phyloP scores from a whole-genome alignment of 2,329 filamentous ascomycete species.

The Fusarium scirpi region DNA sequence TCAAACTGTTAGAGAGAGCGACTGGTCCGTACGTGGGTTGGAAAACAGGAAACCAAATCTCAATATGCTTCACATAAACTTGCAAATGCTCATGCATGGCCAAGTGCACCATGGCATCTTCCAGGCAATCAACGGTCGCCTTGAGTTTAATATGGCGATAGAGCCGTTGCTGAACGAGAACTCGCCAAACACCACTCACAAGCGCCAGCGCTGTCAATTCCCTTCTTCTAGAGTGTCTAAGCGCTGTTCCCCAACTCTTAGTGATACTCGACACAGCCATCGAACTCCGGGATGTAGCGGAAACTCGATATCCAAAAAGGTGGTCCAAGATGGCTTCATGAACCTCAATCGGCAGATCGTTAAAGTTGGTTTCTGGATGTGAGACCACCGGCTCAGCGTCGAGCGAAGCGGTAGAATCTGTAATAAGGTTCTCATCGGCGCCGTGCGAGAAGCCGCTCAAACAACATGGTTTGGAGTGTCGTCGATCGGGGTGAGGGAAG shows the following conservation, averaged over 20 bases:
- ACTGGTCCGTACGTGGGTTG: conserved; percentile 64
- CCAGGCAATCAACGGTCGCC: conserved; percentile 72
- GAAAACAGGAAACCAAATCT: conserved; percentile 83
- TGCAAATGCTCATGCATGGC: conserved; percentile 68
- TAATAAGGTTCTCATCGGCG: conserved; percentile 29
- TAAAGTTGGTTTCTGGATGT: conserved; percentile 53
- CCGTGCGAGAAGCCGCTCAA: conserved; percentile 43
- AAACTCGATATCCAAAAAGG: conserved; percentile 75
- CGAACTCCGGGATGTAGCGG: conserved; percentile 68
- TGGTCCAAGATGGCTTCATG: conserved; percentile 79
- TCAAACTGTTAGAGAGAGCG: conserved; percentile 57
- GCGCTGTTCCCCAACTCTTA: conserved; percentile 72
- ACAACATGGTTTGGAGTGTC: conserved; percentile 50
- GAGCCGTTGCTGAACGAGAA: conserved; percentile 76
- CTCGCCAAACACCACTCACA: conserved; percentile 72
- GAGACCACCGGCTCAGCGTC: conserved; percentile 34
- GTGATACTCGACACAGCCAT: conserved; percentile 65
- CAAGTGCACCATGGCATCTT: conserved; percentile 72
- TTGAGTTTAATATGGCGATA: conserved; percentile 83
- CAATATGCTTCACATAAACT: conserved; percentile 76
- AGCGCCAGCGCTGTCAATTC: conserved; percentile 75
- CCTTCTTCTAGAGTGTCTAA: conserved; percentile 75
- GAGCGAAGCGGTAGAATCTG: conserved; percentile 30
- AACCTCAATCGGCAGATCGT: conserved; percentile 74
- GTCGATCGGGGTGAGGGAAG: conserved; percentile 67